Evolutionary conservation across 345 rosid genomes (phyloP).

Genomic region (Populus alba): DNA sequence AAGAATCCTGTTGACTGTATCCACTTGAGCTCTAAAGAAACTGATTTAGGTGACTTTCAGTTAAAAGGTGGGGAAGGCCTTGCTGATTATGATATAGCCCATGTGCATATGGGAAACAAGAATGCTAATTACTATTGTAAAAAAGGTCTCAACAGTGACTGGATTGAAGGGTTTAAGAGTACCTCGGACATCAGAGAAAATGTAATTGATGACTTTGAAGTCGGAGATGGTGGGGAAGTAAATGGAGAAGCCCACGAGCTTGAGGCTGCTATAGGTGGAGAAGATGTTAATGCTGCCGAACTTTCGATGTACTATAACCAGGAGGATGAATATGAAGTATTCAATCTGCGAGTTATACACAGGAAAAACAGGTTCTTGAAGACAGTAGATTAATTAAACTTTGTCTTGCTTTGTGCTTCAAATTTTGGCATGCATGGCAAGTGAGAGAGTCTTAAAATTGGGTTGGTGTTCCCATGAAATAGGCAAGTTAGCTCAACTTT

Average conservation of each 20-base stretch:
- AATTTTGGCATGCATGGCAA: neutral
- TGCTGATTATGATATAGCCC: slow-evolving; percentile 17
- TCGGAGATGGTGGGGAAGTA: slow-evolving; percentile 25
- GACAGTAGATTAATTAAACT: neutral
- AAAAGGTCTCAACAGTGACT: slow-evolving; percentile 13
- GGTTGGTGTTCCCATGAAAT: neutral
- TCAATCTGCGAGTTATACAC: slow-evolving; percentile 78
- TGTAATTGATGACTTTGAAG: slow-evolving; percentile 12
- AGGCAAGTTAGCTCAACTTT: neutral
- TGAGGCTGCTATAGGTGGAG: slow-evolving; percentile 34
- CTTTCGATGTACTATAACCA: slow-evolving; percentile 32
- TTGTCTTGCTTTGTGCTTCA: slow-evolving; percentile 3
- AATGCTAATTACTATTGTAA: slow-evolving; percentile 13
- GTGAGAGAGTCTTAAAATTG: slow-evolving; percentile 1
- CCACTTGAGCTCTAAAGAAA: slow-evolving; percentile 23
- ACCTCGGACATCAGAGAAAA: slow-evolving; percentile 15
- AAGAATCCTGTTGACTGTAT: slow-evolving; percentile 17
- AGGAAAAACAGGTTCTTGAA: slow-evolving; percentile 71
- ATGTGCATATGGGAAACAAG: slow-evolving; percentile 2
- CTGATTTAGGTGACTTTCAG: slow-evolving; percentile 21
- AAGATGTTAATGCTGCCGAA: slow-evolving; percentile 41
- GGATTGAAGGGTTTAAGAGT: slow-evolving; percentile 27
- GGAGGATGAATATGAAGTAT: slow-evolving; percentile 79
- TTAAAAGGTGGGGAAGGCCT: slow-evolving; percentile 16
- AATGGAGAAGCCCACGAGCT: slow-evolving; percentile 34